Conservation (phyloP, 495 filamentous ascomycete species). For the Aspergillus taichungensis region DNA sequence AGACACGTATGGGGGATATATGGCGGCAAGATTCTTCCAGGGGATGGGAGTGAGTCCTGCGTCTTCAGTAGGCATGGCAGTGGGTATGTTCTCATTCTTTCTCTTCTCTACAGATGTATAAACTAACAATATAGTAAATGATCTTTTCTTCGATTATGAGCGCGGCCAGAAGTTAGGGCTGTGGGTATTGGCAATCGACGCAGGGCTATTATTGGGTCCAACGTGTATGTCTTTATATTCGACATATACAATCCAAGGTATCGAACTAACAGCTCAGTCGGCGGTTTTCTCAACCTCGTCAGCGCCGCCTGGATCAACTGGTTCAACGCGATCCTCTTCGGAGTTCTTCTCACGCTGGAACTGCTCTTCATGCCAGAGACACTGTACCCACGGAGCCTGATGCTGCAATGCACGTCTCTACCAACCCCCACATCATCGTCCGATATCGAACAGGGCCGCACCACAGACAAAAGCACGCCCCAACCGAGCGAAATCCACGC, state of each 20-base stretch:
- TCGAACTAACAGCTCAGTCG: constrained; percentile 26
- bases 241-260: not conserved
- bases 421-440: not conserved
- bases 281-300: constrained; percentile 46
- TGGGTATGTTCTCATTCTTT: constrained; percentile 26
- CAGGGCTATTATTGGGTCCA: constrained; percentile 48
- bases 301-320: constrained; percentile 48
- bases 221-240: constrained; percentile 16
- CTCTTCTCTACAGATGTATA: not conserved
- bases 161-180: constrained; percentile 53
- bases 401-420: constrained; percentile 33
- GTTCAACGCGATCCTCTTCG: constrained; percentile 52
- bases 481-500: not conserved
- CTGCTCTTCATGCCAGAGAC: constrained; percentile 51
- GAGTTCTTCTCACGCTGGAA: constrained; percentile 39
- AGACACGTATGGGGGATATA: constrained; percentile 40
- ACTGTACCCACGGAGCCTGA: constrained; percentile 46
- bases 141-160: constrained; percentile 53
- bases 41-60: constrained; percentile 52
- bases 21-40: constrained; percentile 55
- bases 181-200: constrained; percentile 52
- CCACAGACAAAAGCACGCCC: not conserved
- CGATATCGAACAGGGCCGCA: constrained; percentile 23
- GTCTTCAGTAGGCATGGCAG: constrained; percentile 51
- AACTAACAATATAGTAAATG: constrained; percentile 17